phyloP scores from a whole-genome alignment of 1,284 basidiomycete genomes.

The Abortiporus biennis region DNA sequence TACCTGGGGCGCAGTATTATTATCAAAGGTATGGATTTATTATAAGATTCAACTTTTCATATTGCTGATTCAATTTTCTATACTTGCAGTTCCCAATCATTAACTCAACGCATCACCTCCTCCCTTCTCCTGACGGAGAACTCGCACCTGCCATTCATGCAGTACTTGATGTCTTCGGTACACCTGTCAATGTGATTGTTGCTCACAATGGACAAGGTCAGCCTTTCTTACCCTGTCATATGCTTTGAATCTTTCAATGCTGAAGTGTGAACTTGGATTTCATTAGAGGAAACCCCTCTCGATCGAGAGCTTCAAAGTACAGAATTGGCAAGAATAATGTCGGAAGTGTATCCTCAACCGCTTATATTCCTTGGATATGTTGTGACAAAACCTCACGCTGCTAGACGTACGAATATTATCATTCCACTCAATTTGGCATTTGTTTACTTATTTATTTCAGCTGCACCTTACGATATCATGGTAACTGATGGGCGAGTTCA shows the following conservation, averaged over 20 bases:
- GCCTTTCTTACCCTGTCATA: constrained; percentile 5
- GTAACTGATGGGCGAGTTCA: constrained; percentile 65
- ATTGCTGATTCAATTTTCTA: neutral
- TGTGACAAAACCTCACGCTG: constrained; percentile 73
- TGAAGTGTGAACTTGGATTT: too few relatives aligned
- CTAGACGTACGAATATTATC: constrained; percentile 46
- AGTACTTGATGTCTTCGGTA: constrained; percentile 80
- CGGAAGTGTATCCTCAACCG: constrained; percentile 67
- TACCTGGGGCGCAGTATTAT: constrained; percentile 85
- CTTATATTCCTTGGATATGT: constrained; percentile 86
- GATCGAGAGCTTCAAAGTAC: constrained; percentile 87
- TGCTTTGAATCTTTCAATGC: neutral
- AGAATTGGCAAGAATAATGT: constrained; percentile 79
- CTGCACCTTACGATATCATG: constrained; percentile 83
- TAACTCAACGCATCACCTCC: constrained; percentile 82
- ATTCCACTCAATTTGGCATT: neutral
- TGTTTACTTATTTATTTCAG: constrained; percentile 26
- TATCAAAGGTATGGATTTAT: constrained; percentile 62
- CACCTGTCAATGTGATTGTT: constrained; percentile 77
- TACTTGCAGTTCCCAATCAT: constrained; percentile 85
- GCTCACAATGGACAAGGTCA: constrained; percentile 90
- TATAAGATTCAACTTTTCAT: neutral
- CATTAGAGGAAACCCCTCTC: constrained; percentile 85
- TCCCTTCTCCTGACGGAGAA: constrained; percentile 86
- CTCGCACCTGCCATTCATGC: constrained; percentile 92